These are phyloP conservation scores for Phytopythium boreale DNA, from an alignment of 352 stramenopile species.

Conservation along the genomic window DNA sequence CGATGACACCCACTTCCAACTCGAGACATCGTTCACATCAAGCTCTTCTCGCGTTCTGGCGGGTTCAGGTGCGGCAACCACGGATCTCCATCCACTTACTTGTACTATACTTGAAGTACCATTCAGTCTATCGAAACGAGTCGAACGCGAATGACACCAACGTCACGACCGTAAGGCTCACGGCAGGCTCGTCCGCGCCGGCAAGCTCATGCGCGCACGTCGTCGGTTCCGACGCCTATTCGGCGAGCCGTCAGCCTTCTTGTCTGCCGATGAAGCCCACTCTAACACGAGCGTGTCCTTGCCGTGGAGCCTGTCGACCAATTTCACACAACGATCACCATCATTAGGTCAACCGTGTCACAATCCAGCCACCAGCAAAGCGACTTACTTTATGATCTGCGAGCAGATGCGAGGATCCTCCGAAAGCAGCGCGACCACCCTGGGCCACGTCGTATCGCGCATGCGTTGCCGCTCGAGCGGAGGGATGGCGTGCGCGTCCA, in stretches of 20 bases:
- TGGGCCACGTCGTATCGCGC: slow-evolving; percentile 56
- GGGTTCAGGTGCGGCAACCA: not conserved
- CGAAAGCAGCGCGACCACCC: slow-evolving; percentile 42
- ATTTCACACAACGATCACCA: slow-evolving; percentile 6
- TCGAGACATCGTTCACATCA: not conserved
- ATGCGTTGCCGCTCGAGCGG: slow-evolving; percentile 26
- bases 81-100: not conserved
- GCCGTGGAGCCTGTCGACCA: slow-evolving; percentile 22
- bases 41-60: not conserved
- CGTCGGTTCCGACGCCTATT: not conserved
- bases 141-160: not conserved
- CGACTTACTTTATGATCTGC: slow-evolving; percentile 40
- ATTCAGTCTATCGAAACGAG: not conserved
- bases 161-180: not conserved
- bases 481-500: slow-evolving; percentile 26
- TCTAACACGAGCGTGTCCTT: slow-evolving; percentile 56
- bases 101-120: too few relatives aligned
- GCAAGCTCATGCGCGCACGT: slow-evolving; percentile 6
- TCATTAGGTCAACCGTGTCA: slow-evolving; percentile 2
- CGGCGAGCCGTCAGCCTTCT: slow-evolving; percentile 1
- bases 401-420: slow-evolving; percentile 55
- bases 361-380: not conserved
- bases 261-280: slow-evolving; percentile 45
- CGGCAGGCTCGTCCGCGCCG: not conserved
- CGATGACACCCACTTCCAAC: not conserved